Evolutionary conservation across 495 filamentous ascomycete genomes (phyloP).

Genomic region (Elasticomyces elasticus): DNA sequence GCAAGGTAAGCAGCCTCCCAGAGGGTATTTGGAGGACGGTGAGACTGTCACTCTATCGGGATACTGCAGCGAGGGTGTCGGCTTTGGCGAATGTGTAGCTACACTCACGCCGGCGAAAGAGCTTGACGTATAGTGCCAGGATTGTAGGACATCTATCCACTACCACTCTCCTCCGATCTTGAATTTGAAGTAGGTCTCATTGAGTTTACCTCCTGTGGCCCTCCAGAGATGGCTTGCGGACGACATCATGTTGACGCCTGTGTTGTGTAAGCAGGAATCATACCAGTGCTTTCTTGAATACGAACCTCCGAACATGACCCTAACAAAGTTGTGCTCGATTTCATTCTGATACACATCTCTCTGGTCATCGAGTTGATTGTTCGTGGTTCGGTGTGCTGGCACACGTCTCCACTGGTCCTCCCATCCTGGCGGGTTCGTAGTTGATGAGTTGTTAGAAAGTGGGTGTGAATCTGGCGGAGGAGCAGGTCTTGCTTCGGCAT

Average conservation of each 20-base stretch:
- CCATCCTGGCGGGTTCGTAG: conserved; percentile 5
- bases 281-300: no score
- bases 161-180: conserved; percentile 45
- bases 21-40: conserved; percentile 16
- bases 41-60: conserved; percentile 16
- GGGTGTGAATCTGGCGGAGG: conserved; percentile 23
- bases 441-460: conserved; percentile 22
- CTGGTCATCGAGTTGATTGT: conserved; percentile 36
- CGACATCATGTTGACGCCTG: conserved; percentile 22
- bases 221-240: conserved; percentile 35
- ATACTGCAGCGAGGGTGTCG: conserved; percentile 16
- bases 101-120: conserved; percentile 9
- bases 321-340: conserved; percentile 39
- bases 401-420: conserved; percentile 31
- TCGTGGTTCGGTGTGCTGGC: conserved; percentile 41
- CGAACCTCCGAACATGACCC: conserved; percentile 48
- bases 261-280: no score
- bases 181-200: conserved; percentile 37
- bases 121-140: neutral
- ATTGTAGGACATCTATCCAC: neutral
- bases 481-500: conserved; percentile 8
- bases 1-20: neutral
- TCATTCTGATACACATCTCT: conserved; percentile 37
- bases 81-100: conserved; percentile 19
- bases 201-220: conserved; percentile 37